Percentiles rank a stretch among this genome's conserved stretches.
phyloP scores from a whole-genome alignment of 257 asterid species.

The Solanum clarkiae region DNA sequence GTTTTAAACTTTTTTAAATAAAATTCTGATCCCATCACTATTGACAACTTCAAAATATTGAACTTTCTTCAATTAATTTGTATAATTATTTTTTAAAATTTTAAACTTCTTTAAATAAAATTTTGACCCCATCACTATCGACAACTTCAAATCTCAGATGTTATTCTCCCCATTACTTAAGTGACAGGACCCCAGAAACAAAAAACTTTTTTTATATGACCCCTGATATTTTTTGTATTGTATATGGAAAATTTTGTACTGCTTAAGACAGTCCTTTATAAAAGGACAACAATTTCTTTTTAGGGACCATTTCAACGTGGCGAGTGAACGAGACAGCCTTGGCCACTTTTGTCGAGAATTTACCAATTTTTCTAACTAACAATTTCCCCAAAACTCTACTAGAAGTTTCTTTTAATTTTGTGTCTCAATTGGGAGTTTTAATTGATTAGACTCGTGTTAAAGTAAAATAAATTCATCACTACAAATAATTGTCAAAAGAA shows the following conservation, averaged over 20 bases:
- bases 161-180: too few relatives aligned
- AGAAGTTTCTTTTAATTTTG: not conserved
- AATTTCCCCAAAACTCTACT: not conserved
- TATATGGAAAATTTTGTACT: not conserved
- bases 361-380: not conserved
- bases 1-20: too few relatives aligned
- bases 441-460: not conserved
- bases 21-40: too few relatives aligned
- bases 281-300: not conserved
- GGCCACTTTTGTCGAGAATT: not conserved
- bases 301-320: not conserved
- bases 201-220: not conserved
- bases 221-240: not conserved
- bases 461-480: not conserved
- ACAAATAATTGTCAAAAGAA: not conserved
- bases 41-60: rapidly evolving
- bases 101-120: too few relatives aligned
- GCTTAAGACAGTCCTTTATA: not conserved
- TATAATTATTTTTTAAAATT: too few relatives aligned
- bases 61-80: too few relatives aligned
- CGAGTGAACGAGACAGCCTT: not conserved
- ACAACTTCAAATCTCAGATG: too few relatives aligned
- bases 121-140: too few relatives aligned
- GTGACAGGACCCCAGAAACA: not conserved
- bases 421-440: not conserved